phyloP scores from a whole-genome alignment of 2,329 filamentous ascomycete genomes.

The Ascochyta lentis region DNA sequence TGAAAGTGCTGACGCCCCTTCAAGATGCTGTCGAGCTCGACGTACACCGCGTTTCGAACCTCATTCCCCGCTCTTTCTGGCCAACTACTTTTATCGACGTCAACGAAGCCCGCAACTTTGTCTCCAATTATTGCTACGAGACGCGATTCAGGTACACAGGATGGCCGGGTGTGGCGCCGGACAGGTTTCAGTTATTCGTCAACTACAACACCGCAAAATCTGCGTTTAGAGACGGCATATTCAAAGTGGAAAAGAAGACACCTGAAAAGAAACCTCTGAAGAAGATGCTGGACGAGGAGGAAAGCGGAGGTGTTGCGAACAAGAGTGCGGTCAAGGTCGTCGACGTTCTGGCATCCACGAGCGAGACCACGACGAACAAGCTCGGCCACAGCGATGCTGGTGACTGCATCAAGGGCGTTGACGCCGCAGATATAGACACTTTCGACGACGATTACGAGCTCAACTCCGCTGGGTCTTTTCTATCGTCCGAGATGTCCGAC shows the following conservation, averaged over 20 bases:
- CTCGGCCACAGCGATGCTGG: neutral
- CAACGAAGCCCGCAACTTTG: conserved; percentile 15
- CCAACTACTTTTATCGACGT: neutral
- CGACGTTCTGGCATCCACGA: neutral
- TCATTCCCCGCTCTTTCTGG: conserved; percentile 1
- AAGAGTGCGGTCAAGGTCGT: neutral
- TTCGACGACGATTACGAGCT: neutral
- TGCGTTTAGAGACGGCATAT: conserved; percentile 3
- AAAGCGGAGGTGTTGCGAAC: neutral
- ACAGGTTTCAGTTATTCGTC: conserved; percentile 5
- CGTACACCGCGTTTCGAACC: neutral
- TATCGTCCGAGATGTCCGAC: neutral
- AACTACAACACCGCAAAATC: conserved; percentile 12
- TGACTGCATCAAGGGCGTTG: neutral
- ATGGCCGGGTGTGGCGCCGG: conserved; percentile 3
- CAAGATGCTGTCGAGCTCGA: conserved; percentile 3
- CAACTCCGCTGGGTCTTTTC: neutral
- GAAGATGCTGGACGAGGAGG: neutral
- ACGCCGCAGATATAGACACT: neutral
- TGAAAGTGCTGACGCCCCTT: neutral
- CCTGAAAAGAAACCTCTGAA: neutral
- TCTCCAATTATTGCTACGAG: neutral
- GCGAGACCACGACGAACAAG: neutral
- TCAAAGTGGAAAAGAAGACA: neutral
- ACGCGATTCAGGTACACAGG: conserved; percentile 4